Evolutionary conservation across 352 stramenopile species (phyloP).

Genomic region (Aphanomyces invadans): DNA sequence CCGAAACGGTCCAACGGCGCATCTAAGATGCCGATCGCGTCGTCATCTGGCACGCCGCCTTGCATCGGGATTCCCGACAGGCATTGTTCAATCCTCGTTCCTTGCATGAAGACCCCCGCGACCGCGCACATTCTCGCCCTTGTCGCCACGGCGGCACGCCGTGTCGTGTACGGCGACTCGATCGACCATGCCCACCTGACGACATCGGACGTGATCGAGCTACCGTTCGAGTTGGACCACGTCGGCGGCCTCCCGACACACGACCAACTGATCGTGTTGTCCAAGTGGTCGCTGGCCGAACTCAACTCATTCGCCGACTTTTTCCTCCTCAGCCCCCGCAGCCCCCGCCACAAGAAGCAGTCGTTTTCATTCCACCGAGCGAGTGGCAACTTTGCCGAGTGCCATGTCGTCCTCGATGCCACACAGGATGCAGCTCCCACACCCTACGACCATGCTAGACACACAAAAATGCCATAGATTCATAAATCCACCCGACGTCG

Average conservation of each 20-base stretch:
- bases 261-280: conserved; percentile 1
- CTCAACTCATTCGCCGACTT: not conserved
- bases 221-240: not conserved
- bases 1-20: not conserved
- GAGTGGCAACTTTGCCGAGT: not conserved
- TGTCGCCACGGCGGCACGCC: not conserved
- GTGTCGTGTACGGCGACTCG: conserved; percentile 1
- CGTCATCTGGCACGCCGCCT: not conserved
- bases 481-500: too few species aligned
- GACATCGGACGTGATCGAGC: not conserved
- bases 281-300: conserved; percentile 10
- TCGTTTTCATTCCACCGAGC: not conserved
- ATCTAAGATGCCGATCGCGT: too few species aligned
- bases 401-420: too few species aligned
- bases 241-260: conserved; percentile 4
- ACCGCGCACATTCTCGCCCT: not conserved
- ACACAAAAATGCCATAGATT: too few species aligned
- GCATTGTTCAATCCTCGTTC: not conserved
- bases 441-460: too few species aligned
- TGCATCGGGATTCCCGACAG: not conserved
- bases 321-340: conserved; percentile 9
- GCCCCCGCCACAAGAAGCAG: not conserved
- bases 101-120: not conserved
- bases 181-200: not conserved
- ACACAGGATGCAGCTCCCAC: too few species aligned